These are phyloP conservation scores for Lineolata rhizophorae DNA, from an alignment of 495 filamentous ascomycete genomes.

Conservation along the genomic window DNA sequence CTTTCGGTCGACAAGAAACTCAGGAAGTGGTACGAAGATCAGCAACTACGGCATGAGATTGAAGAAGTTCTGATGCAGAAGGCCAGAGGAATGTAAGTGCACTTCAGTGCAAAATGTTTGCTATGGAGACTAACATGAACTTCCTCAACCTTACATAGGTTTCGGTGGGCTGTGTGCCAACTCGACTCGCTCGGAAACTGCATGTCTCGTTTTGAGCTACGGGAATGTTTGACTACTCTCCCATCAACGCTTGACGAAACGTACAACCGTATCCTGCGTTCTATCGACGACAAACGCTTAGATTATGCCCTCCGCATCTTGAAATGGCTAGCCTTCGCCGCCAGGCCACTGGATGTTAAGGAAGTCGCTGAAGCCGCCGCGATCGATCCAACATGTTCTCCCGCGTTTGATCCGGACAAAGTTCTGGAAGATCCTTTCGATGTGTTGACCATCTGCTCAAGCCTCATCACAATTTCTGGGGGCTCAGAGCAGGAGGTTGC, in stretches of 20 bases:
- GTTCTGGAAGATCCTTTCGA: conserved; percentile 7
- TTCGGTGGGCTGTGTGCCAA: conserved; percentile 14
- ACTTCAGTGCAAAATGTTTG: too few relatives aligned
- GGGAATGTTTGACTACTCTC: conserved; percentile 4
- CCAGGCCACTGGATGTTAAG: conserved; percentile 4
- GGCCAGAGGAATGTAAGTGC: conserved; percentile 8
- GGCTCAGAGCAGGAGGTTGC: neutral
- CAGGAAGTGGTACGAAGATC: conserved; percentile 4
- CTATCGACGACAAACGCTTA: conserved; percentile 4
- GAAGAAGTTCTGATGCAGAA: conserved; percentile 4
- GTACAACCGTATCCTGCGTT: conserved; percentile 10
- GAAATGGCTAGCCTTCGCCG: conserved; percentile 7
- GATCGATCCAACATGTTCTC: conserved; percentile 2
- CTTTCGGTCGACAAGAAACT: conserved; percentile 3
- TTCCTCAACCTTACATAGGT: conserved; percentile 7
- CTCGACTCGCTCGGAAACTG: conserved; percentile 8
- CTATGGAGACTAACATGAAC: too few relatives aligned
- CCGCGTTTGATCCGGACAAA: conserved; percentile 5
- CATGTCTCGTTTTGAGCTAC: neutral
- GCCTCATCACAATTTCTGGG: neutral
- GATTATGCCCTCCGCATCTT: conserved; percentile 7
- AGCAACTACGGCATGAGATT: conserved; percentile 2
- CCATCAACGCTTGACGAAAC: conserved; percentile 10
- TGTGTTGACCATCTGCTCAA: conserved; percentile 6
- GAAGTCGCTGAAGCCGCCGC: conserved; percentile 6